These are phyloP conservation scores for Nematocida ironsii DNA, from an alignment of 371 early-diverging fungal species.

Conservation along the genomic window DNA sequence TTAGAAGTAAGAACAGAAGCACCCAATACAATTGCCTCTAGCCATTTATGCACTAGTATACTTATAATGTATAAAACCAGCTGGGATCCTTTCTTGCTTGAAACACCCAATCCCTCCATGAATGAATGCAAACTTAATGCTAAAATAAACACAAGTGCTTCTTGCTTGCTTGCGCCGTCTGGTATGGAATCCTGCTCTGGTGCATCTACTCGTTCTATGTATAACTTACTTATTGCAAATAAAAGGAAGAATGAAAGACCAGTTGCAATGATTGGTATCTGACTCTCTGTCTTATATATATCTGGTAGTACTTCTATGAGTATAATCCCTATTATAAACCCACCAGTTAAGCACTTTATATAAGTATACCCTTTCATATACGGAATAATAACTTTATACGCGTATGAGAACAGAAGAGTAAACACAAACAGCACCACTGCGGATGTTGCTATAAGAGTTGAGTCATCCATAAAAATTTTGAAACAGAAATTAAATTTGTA, in stretches of 20 bases:
- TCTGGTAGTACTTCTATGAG: conserved; percentile 63
- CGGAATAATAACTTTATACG: conserved; percentile 47
- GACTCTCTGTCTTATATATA: conserved; percentile 35
- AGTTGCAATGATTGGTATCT: conserved; percentile 48
- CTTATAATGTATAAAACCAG: conserved; percentile 62
- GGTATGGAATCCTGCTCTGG: conserved; percentile 59
- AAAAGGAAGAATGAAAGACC: conserved; percentile 62
- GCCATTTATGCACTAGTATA: conserved; percentile 68
- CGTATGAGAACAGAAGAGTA: conserved; percentile 57
- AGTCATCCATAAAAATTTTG: conserved; percentile 37
- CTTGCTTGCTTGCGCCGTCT: conserved; percentile 58
- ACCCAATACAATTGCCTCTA: conserved; percentile 70
- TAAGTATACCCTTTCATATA: conserved; percentile 50
- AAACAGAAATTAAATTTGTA: conserved; percentile 28
- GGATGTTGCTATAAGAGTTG: conserved; percentile 5
- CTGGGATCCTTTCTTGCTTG: conserved; percentile 33
- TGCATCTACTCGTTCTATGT: conserved; percentile 54
- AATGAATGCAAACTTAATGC: conserved; percentile 70
- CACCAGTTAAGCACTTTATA: conserved; percentile 65
- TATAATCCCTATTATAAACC: conserved; percentile 62
- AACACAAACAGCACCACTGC: conserved; percentile 58
- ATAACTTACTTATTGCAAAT: conserved; percentile 63
- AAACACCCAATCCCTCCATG: conserved; percentile 68
- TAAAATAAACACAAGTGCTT: conserved; percentile 67
- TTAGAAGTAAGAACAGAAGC: conserved; percentile 61